A percentile compares a stretch with the other conserved stretches of the same genome.
Conservation (phyloP, 1,139 yeast genomes). For the Pichia kudriavzevii region DNA sequence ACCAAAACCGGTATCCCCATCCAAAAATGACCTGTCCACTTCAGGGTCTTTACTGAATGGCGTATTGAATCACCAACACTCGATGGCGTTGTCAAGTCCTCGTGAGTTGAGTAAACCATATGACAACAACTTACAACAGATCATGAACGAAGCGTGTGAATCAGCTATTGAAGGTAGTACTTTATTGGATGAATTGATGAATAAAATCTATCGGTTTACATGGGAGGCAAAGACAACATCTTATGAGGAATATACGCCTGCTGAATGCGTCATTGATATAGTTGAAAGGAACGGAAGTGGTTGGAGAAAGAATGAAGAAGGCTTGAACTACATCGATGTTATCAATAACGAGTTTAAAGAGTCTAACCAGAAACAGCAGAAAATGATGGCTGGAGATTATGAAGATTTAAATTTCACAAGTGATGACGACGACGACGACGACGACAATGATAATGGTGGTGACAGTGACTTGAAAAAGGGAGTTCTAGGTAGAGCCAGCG, state of each 20-base stretch:
- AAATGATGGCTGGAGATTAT: not conserved
- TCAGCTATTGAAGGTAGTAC: conserved; percentile 7
- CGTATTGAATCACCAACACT: too few species aligned
- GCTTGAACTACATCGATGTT: conserved; percentile 28
- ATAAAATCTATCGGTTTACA: conserved; percentile 58
- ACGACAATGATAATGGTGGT: conserved; percentile 4
- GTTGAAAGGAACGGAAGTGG: conserved; percentile 64
- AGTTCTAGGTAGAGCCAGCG: not conserved
- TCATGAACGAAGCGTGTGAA: conserved; percentile 16
- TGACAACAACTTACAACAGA: conserved; percentile 7
- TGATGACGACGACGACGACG: conserved; percentile 5
- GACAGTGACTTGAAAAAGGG: conserved; percentile 4
- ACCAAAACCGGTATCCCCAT: too few species aligned
- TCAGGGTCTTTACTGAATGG: too few species aligned
- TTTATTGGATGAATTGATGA: conserved; percentile 28
- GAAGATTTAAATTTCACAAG: not conserved
- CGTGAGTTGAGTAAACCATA: not conserved
- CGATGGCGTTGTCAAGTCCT: too few species aligned
- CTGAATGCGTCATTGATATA: conserved; percentile 67
- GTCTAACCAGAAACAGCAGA: not conserved
- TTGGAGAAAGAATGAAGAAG: conserved; percentile 41
- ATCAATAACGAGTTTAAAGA: conserved; percentile 18
- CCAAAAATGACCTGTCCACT: too few species aligned
- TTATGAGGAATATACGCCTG: conserved; percentile 67
- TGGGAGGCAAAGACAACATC: conserved; percentile 45